A percentile compares a stretch with the other conserved stretches of the same genome.
Evolutionary conservation across 2,329 filamentous ascomycete genomes (phyloP).

Genomic region (Fusarium drepaniforme): DNA sequence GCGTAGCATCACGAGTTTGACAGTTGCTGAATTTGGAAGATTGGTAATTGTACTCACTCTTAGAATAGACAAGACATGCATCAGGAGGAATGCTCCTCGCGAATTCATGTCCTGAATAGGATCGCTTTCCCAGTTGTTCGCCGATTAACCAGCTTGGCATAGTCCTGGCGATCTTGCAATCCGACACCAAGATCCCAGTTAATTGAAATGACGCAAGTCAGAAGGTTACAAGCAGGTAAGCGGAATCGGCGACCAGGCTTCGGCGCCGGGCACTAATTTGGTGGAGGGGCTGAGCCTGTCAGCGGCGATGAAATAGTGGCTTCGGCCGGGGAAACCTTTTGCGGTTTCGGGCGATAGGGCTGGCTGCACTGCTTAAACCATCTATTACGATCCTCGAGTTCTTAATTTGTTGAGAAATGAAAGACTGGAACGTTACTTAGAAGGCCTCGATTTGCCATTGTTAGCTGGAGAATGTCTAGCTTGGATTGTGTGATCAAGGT

Average conservation of each 20-base stretch:
- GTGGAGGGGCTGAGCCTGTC: neutral
- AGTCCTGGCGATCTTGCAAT: neutral
- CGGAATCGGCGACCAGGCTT: neutral
- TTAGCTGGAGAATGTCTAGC: neutral
- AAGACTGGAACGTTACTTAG: neutral
- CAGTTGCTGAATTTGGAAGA: neutral
- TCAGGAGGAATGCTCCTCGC: neutral
- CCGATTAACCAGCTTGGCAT: neutral
- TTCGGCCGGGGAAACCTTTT: neutral
- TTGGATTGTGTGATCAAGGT: neutral
- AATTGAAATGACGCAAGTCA: neutral
- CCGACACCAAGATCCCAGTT: neutral
- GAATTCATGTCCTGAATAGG: neutral
- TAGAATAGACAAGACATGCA: neutral
- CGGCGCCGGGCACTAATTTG: neutral
- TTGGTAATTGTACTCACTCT: neutral
- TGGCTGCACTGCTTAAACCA: neutral
- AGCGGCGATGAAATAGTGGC: neutral
- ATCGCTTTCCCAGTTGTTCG: neutral
- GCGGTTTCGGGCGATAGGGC: neutral
- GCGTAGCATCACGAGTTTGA: neutral
- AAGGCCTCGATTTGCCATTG: neutral
- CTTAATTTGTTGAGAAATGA: neutral
- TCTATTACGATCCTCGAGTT: neutral
- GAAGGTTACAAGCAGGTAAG: neutral